These are phyloP conservation scores for Hyaloperonospora arabidopsidis DNA, from an alignment of 352 stramenopile genomes.

Conservation along the genomic window DNA sequence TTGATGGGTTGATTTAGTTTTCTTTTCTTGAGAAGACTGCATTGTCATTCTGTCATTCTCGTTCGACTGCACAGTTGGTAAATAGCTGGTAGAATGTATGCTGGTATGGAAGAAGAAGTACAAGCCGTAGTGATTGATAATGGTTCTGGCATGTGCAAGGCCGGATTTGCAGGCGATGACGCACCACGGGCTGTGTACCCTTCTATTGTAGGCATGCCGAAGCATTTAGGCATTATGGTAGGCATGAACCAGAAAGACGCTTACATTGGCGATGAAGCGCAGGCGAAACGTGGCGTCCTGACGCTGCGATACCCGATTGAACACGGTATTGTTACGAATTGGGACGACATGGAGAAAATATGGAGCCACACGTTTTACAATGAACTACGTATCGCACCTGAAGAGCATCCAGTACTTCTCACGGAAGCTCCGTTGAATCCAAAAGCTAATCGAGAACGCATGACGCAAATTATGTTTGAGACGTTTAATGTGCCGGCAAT, in stretches of 20 bases:
- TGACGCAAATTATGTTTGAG: constrained; percentile 97
- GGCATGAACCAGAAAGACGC: constrained; percentile 95
- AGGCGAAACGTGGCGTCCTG: constrained; percentile 90
- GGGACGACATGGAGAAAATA: constrained; percentile 99
- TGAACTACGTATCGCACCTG: constrained; percentile 89
- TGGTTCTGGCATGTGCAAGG: constrained; percentile 99
- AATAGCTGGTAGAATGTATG: background rate
- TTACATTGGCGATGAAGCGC: constrained; percentile 90
- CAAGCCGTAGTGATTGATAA: constrained; percentile 91
- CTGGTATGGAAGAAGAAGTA: constrained; percentile 43
- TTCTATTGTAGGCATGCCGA: constrained; percentile 92
- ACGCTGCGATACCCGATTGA: constrained; percentile 97
- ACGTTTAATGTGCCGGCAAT: constrained; percentile 90
- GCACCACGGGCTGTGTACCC: constrained; percentile 94
- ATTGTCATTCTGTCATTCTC: constrained; percentile 14
- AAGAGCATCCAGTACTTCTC: constrained; percentile 94
- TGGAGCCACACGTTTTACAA: constrained; percentile 99
- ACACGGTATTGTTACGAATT: constrained; percentile 99
- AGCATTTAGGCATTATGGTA: constrained; percentile 95
- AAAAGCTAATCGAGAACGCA: constrained; percentile 87
- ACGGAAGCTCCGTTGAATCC: constrained; percentile 93
- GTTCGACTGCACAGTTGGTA: background rate
- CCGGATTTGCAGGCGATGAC: constrained; percentile 95
- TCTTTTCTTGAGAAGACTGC: background rate
- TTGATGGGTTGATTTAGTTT: constrained; percentile 6